Conservation (phyloP, 2,329 filamentous ascomycete species). For the Beauveria pseudobassiana region DNA sequence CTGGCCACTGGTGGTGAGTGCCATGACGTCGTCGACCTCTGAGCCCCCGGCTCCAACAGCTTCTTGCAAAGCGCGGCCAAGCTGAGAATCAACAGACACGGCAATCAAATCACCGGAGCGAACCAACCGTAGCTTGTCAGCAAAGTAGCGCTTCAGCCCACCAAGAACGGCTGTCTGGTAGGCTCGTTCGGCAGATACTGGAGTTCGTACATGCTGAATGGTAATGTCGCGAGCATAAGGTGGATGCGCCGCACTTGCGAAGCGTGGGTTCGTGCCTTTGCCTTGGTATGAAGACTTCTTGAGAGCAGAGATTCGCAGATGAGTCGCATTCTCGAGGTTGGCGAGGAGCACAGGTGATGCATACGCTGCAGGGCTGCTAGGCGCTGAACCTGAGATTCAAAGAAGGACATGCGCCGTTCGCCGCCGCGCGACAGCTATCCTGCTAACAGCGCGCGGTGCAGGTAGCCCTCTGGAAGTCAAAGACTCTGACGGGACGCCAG, state of each 20-base stretch:
- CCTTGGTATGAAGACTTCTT: slow-evolving; percentile 43
- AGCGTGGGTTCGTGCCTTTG: slow-evolving; percentile 47
- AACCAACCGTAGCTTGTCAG: slow-evolving; percentile 71
- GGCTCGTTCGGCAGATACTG: slow-evolving; percentile 75
- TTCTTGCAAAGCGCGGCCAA: slow-evolving; percentile 77
- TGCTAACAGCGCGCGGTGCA: slow-evolving; percentile 47
- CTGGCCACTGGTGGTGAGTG: slow-evolving; percentile 36
- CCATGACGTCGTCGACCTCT: slow-evolving; percentile 64
- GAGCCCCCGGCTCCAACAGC: slow-evolving; percentile 49
- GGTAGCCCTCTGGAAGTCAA: slow-evolving; percentile 72
- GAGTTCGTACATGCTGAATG: slow-evolving; percentile 80
- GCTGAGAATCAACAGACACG: slow-evolving; percentile 77
- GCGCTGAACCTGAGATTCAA: slow-evolving; percentile 60
- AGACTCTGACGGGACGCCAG: slow-evolving; percentile 84
- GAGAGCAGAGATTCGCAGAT: slow-evolving; percentile 70
- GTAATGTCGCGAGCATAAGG: slow-evolving; percentile 69
- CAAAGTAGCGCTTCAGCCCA: slow-evolving; percentile 82
- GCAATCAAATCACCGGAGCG: slow-evolving; percentile 84
- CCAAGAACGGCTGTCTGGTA: slow-evolving; percentile 82
- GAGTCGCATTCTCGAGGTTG: slow-evolving; percentile 73
- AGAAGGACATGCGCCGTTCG: slow-evolving; percentile 51
- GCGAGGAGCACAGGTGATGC: slow-evolving; percentile 80
- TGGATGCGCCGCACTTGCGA: slow-evolving; percentile 47
- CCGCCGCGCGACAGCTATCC: slow-evolving; percentile 49
- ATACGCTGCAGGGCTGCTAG: slow-evolving; percentile 56